Evolutionary conservation across 2,329 filamentous ascomycete genomes (phyloP).

Genomic region (Tolypocladium cylindrosporum): DNA sequence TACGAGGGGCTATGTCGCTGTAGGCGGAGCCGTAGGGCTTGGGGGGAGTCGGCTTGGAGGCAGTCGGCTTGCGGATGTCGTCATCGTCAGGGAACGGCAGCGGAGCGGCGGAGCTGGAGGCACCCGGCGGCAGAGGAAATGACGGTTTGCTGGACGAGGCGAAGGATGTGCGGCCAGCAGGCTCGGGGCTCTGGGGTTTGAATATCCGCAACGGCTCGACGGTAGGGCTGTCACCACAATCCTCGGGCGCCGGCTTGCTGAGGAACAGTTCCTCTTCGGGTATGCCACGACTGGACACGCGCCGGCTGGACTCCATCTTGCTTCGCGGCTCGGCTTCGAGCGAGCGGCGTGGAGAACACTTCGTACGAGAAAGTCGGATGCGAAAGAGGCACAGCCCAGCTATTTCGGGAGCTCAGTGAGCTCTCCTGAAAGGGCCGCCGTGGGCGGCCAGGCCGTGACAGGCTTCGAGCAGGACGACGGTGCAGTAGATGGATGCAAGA

Average conservation of each 20-base stretch:
- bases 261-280: slow-evolving; percentile 81
- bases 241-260: slow-evolving; percentile 40
- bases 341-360: slow-evolving; percentile 1
- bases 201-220: slow-evolving; percentile 78
- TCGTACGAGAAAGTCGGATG: not conserved
- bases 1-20: slow-evolving; percentile 42
- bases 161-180: slow-evolving; percentile 29
- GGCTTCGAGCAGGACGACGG: not conserved
- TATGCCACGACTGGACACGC: slow-evolving; percentile 53
- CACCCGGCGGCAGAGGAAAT: slow-evolving; percentile 57
- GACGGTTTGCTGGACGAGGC: slow-evolving; percentile 40
- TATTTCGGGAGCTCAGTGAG: not conserved
- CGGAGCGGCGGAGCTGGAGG: slow-evolving; percentile 57
- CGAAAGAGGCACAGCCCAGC: not conserved
- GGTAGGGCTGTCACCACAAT: slow-evolving; percentile 59
- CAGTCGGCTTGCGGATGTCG: slow-evolving; percentile 36
- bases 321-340: not conserved
- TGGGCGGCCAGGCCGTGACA: not conserved
- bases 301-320: slow-evolving; percentile 46
- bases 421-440: not conserved
- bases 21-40: slow-evolving; percentile 35
- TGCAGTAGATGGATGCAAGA: not conserved
- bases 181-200: slow-evolving; percentile 62
- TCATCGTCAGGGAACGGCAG: slow-evolving; percentile 68
- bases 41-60: slow-evolving; percentile 30